Evolutionary conservation across 805 yeast species (phyloP).

Genomic region (Starmerella asiatica): DNA sequence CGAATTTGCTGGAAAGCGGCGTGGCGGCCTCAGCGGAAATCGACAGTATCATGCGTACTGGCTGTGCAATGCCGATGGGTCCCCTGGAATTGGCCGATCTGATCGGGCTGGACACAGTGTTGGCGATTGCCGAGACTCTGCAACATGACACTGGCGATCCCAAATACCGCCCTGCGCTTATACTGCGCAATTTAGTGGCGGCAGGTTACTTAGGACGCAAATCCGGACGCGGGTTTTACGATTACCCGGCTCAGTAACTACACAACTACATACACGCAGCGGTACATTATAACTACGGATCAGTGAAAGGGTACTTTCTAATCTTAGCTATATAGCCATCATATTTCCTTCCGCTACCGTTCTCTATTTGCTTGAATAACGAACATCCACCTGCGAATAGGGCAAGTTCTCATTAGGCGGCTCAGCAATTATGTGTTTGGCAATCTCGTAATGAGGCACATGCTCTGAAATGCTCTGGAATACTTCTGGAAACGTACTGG

Average conservation of each 20-base stretch:
- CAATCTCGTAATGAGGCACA: not conserved
- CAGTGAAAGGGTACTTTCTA: too few relatives aligned
- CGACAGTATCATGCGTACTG: conserved; percentile 34
- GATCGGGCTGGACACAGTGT: conserved; percentile 33
- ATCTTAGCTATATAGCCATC: too few relatives aligned
- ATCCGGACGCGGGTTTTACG: conserved; percentile 32
- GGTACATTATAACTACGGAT: too few relatives aligned
- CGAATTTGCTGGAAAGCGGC: conserved; percentile 30
- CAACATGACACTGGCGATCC: conserved; percentile 31
- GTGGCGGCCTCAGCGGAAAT: conserved; percentile 31
- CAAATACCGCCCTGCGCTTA: conserved; percentile 31
- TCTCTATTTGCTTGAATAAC: too few relatives aligned
- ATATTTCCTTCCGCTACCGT: too few relatives aligned
- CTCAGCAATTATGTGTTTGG: not conserved
- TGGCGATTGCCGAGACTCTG: conserved; percentile 32
- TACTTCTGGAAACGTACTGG: conserved; percentile 52
- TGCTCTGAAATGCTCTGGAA: conserved; percentile 22
- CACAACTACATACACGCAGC: too few relatives aligned
- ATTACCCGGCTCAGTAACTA: conserved; percentile 22
- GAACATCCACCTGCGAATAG: too few relatives aligned
- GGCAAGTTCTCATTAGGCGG: too few relatives aligned
- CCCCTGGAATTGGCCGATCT: conserved; percentile 34
- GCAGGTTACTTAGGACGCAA: conserved; percentile 34
- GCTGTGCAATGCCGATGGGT: conserved; percentile 38
- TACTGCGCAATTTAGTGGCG: conserved; percentile 30